Conservation (phyloP, 2,329 filamentous ascomycete genomes). For the Cercospora sp. region DNA sequence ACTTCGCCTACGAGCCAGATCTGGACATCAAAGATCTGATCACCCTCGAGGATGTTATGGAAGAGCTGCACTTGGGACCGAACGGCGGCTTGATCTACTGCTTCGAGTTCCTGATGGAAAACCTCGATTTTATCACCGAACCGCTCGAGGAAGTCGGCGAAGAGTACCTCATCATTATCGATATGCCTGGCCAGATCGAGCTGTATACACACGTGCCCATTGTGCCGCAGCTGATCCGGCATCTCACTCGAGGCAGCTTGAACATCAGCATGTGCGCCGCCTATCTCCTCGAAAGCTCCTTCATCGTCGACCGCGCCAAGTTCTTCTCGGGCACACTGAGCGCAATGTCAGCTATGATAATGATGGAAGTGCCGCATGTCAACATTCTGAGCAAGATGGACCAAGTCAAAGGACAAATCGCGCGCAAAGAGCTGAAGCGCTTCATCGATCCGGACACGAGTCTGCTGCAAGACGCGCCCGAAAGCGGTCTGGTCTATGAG, state of each 20-base stretch:
- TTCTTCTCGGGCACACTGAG: constrained; percentile 95
- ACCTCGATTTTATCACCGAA: constrained; percentile 87
- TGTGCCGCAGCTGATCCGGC: constrained; percentile 78
- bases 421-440: constrained; percentile 82
- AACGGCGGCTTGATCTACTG: constrained; percentile 95
- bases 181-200: constrained; percentile 99
- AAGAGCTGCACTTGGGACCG: constrained; percentile 84
- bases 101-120: constrained; percentile 93
- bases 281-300: constrained; percentile 93
- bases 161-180: constrained; percentile 95
- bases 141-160: constrained; percentile 83
- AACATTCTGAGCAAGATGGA: constrained; percentile 99
- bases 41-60: constrained; percentile 93
- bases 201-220: constrained; percentile 97
- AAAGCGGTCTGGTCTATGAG: constrained; percentile 50
- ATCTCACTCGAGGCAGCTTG: constrained; percentile 76
- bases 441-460: constrained; percentile 85
- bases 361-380: constrained; percentile 95
- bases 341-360: constrained; percentile 98
- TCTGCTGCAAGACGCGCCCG: constrained; percentile 76
- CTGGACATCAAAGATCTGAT: constrained; percentile 95
- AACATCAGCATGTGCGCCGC: constrained; percentile 91
- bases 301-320: constrained; percentile 92
- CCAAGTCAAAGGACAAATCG: constrained; percentile 83
- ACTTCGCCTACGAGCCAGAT: constrained; percentile 87